Evolutionary conservation across 306 rosid genomes (phyloP).

Genomic region (Castanea crenata): DNA sequence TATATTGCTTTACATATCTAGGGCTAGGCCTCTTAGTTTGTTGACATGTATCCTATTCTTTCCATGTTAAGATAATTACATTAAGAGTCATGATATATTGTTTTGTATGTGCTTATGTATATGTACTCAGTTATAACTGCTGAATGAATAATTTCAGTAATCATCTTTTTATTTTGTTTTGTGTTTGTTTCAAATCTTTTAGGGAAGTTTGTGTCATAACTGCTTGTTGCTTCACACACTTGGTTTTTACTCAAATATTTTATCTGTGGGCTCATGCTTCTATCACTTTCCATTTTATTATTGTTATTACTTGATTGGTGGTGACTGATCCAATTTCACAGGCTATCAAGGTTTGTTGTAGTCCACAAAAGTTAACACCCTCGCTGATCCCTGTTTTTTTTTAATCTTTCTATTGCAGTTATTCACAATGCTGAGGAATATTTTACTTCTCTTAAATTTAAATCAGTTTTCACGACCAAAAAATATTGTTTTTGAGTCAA

Average conservation of each 20-base stretch:
- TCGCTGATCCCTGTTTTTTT: neutral
- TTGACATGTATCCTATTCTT: neutral
- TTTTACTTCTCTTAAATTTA: constrained; percentile 13
- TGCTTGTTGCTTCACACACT: neutral
- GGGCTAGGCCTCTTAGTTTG: neutral
- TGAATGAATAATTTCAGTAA: neutral
- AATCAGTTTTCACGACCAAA: constrained; percentile 1
- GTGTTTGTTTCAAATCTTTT: neutral
- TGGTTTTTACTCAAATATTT: neutral
- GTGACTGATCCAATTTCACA: neutral
- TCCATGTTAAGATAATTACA: neutral
- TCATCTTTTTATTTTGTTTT: neutral
- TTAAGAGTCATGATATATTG: neutral
- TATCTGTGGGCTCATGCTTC: neutral
- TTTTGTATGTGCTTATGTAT: neutral
- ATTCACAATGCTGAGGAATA: constrained; percentile 9
- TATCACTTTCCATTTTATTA: neutral
- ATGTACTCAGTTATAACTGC: neutral
- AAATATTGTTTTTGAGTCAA: constrained; percentile 17
- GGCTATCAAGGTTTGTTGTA: neutral
- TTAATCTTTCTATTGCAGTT: neutral
- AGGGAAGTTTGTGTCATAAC: neutral
- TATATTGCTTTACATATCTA: neutral
- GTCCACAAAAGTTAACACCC: neutral
- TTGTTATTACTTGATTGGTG: neutral